These are phyloP conservation scores for Nemania bipapillata DNA, from an alignment of 2,329 filamentous ascomycete species.

Conservation along the genomic window DNA sequence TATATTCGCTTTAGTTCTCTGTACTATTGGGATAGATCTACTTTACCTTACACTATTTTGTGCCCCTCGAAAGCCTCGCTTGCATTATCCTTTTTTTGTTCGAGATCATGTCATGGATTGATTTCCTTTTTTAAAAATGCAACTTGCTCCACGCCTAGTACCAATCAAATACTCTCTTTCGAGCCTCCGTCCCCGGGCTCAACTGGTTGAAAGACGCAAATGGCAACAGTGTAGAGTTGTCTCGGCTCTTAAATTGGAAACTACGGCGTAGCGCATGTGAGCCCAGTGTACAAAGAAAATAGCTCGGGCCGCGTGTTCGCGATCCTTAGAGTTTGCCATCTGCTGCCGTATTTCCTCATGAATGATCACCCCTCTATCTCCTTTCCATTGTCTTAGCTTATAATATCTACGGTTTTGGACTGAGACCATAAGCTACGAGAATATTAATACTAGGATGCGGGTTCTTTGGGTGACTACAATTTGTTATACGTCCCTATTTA, in stretches of 20 bases:
- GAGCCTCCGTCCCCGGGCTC: not conserved
- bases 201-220: not conserved
- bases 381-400: too few relatives aligned
- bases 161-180: not conserved
- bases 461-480: too few relatives aligned
- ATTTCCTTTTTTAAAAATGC: too few relatives aligned
- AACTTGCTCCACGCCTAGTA: too few relatives aligned
- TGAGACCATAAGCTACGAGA: too few relatives aligned
- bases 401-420: too few relatives aligned
- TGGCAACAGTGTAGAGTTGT: not conserved
- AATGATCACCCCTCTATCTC: too few relatives aligned
- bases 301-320: not conserved
- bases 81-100: too few relatives aligned
- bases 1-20: slow-evolving; percentile 8
- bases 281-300: not conserved
- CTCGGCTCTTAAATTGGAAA: not conserved
- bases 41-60: not conserved
- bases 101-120: too few relatives aligned
- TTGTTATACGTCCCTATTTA: too few relatives aligned
- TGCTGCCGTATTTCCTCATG: not conserved
- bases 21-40: not conserved
- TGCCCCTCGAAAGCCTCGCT: too few relatives aligned
- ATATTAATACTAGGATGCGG: too few relatives aligned
- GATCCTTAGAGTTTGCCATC: not conserved
- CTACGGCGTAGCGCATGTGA: not conserved